Evolutionary conservation across 2,329 filamentous ascomycete genomes (phyloP), one percentile per base, ranked within the genome.

Genomic region (Sarocladium brachiariae): DNA sequence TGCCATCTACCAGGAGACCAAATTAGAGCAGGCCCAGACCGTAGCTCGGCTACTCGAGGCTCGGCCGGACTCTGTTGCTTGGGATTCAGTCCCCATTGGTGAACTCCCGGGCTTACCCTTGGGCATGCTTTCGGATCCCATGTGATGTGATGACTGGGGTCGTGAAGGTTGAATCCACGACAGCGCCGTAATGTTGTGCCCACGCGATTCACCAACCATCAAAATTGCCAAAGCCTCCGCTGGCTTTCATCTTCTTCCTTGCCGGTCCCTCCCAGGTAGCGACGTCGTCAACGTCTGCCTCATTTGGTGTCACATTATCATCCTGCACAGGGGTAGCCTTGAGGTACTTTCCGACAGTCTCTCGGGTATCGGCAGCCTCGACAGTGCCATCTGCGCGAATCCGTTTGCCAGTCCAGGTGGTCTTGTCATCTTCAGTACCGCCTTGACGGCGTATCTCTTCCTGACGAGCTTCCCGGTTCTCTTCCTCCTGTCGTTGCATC

Each of bases 391-490:
- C 81, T 2, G 73, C 76, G 23, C 90, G 75, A 47, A 99, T 81
- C 35, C 91, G 76, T 71, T 97, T 99, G 3, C 93, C 93, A 2
- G 93, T 97, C 93, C 93, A 99, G 2, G 93, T 99, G 2, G 88
- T 85, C 63, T 81, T 82, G 60, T 97, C 90, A 61, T 96, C 92
- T 50, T 95, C 92, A 2, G 83, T 86, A 2, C 86, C 87, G 24
- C 87, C 89, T 50, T 75, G 72, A 51, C 73, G 71, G 61, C 74
- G 73, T 10, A 87, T 73, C 57, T 84, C 80, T 54, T 83, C 83
- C 53, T 79, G 77, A 50, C 78, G 71, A 52, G 76, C 74, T 33
- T 78, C 78, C 6, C 68, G 68, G 39, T 70, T 71, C 55, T 89
- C 86, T 51, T 77, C 73, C 51, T 87, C 78, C 38, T 75, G 75